phyloP scores from a whole-genome alignment of 371 early-diverging fungal genomes.

The Dinochytrium kinnereticum region DNA sequence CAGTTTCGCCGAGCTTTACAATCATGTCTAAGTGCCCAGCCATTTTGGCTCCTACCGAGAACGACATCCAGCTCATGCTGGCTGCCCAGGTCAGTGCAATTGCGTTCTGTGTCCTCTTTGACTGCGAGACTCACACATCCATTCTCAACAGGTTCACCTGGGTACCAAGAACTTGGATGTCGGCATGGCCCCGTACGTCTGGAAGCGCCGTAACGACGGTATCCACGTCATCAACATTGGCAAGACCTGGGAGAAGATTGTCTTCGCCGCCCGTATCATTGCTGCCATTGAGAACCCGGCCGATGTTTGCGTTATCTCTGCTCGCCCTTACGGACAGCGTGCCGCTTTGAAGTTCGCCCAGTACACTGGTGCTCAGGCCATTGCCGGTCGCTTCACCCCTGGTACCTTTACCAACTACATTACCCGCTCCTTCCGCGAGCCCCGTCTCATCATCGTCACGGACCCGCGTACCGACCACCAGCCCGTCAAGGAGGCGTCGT shows the following conservation, averaged over 20 bases:
- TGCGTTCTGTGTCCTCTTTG: slow-evolving; percentile 2
- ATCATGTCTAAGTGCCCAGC: slow-evolving; percentile 49
- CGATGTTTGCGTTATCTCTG: slow-evolving; percentile 94
- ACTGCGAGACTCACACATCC: not conserved
- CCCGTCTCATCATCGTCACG: slow-evolving; percentile 96
- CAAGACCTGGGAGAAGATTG: slow-evolving; percentile 99
- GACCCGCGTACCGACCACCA: slow-evolving; percentile 99
- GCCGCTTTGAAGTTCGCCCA: slow-evolving; percentile 98
- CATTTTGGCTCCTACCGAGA: slow-evolving; percentile 76
- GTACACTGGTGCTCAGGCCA: slow-evolving; percentile 96
- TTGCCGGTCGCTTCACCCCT: slow-evolving; percentile 99
- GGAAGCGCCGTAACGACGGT: slow-evolving; percentile 91
- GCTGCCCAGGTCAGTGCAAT: slow-evolving; percentile 83
- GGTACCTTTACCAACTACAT: slow-evolving; percentile 99
- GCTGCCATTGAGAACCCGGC: slow-evolving; percentile 95
- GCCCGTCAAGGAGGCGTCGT: slow-evolving; percentile 97
- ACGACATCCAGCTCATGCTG: slow-evolving; percentile 91
- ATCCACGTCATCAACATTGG: slow-evolving; percentile 97
- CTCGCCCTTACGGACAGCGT: slow-evolving; percentile 98
- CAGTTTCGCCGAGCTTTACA: not conserved
- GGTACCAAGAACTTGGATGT: slow-evolving; percentile 84
- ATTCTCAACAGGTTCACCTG: slow-evolving; percentile 42
- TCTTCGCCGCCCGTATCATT: slow-evolving; percentile 98
- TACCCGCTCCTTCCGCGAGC: slow-evolving; percentile 98
- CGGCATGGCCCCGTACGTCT: slow-evolving; percentile 91